Conservation (phyloP, 164 flowering plant species). For the Echeveria elegans region DNA sequence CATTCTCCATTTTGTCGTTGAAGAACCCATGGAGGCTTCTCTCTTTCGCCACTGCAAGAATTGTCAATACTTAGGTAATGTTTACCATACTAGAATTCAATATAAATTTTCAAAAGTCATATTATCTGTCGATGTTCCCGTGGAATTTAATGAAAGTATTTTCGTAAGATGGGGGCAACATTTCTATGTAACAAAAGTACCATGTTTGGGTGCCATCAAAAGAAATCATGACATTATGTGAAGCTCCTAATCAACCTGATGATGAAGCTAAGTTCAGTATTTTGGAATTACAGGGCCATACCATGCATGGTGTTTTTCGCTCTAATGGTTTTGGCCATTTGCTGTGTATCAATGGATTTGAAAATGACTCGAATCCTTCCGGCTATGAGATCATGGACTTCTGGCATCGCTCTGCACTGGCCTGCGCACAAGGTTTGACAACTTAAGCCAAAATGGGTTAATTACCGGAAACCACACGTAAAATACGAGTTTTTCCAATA, state of each 20-base stretch:
- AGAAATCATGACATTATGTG: slow-evolving; percentile 28
- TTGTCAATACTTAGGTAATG: slow-evolving; percentile 71
- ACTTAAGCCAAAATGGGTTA: not conserved
- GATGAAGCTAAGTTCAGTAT: slow-evolving; percentile 16
- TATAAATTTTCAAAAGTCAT: too few relatives aligned
- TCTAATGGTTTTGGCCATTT: slow-evolving; percentile 8
- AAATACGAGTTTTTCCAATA: too few relatives aligned
- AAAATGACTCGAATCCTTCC: slow-evolving; percentile 50
- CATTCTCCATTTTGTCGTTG: slow-evolving; percentile 51
- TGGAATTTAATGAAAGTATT: not conserved
- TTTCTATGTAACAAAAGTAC: slow-evolving; percentile 74
- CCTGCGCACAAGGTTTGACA: slow-evolving; percentile 55
- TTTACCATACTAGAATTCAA: not conserved
- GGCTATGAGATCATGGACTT: slow-evolving; percentile 77
- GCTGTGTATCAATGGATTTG: slow-evolving; percentile 52
- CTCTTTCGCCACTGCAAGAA: slow-evolving; percentile 48
- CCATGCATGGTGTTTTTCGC: slow-evolving; percentile 7
- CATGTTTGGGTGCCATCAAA: slow-evolving; percentile 79
- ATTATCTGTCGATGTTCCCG: too few relatives aligned
- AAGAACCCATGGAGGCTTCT: slow-evolving; percentile 50
- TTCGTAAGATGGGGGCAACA: slow-evolving; percentile 86
- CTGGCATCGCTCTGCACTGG: slow-evolving; percentile 81
- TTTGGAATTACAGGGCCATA: slow-evolving; percentile 8
- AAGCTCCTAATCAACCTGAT: slow-evolving; percentile 9
- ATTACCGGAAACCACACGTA: too few relatives aligned